Evolutionary conservation across 768 basidiomycete species (phyloP), one percentile per base, ranked within the genome.

Genomic region (Leccinum subgranulosum): DNA sequence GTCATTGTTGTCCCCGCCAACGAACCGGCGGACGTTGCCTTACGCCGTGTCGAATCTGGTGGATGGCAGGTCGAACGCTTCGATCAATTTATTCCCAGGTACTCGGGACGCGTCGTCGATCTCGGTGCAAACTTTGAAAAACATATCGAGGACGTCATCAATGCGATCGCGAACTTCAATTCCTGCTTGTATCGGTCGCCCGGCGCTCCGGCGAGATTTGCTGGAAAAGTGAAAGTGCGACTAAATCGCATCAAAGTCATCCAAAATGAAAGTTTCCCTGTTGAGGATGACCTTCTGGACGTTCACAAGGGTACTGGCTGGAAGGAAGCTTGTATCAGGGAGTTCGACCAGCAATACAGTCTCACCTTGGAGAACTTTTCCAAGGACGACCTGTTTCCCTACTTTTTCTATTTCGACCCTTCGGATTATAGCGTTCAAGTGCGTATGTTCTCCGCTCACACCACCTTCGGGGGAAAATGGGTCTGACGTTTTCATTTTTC

Each of bases 321-420:
- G 33, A 64, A 49, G 31, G 54, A 61, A 54, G 65, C 57, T 29
- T 47, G 10, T 0, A 57, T 66, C 34, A 58, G 60, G 3, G 58
- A 62, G 41, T 46, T 67, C 10, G 41, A 48, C 8, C 7, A 25
- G 6, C 49, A 6, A 14, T 67, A 67, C 45, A 45, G 66, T 8
- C 19, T 67, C 19, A 66, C 63, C 28, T 47, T 62, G 54, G 56
- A 62, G 48, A 66, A 65, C 49, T 29, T 0, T 15, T 67, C 65
- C 28, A 49, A 58, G 0, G 55, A 54, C 51, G 58, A 65, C 34
- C 55, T 67, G 0, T 66, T 64, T 14, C 66, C 66, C 17, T 66
- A 67, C 54, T 25, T 66, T n/a, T 66, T 67, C 57, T 66, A 64
- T 33, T 64, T 66, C 23, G 65, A 66, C 12, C 65, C 65, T 9